These are phyloP conservation scores for Fusarium nelsonii DNA, from an alignment of 2,329 filamentous ascomycete species.

Conservation along the genomic window DNA sequence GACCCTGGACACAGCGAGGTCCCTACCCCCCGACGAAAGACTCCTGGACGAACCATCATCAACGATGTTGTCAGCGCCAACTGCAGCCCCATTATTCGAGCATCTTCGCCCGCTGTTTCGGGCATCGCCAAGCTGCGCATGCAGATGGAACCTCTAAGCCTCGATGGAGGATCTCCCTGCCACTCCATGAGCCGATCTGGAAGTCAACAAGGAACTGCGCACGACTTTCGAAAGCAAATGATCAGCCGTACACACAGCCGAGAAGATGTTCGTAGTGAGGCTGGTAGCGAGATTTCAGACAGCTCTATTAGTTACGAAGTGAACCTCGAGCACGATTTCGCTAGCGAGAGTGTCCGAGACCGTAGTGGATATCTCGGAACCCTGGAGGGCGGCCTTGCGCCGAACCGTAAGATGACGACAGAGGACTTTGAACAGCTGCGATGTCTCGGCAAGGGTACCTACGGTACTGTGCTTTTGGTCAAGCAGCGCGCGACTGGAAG, in stretches of 20 bases:
- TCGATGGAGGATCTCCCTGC: slow-evolving; percentile 68
- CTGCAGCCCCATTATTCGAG: slow-evolving; percentile 71
- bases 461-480: slow-evolving; percentile 93
- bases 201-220: slow-evolving; percentile 52
- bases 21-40: slow-evolving; percentile 55
- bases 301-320: slow-evolving; percentile 84
- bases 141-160: slow-evolving; percentile 81
- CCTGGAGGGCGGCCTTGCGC: slow-evolving; percentile 66
- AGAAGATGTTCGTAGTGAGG: slow-evolving; percentile 66
- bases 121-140: slow-evolving; percentile 87
- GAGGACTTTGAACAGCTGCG: slow-evolving; percentile 91
- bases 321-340: slow-evolving; percentile 84
- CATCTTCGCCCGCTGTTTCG: slow-evolving; percentile 68
- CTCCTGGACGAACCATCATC: slow-evolving; percentile 57
- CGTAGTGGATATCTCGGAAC: slow-evolving; percentile 59
- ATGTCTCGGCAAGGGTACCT: slow-evolving; percentile 95
- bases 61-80: slow-evolving; percentile 72
- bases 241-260: slow-evolving; percentile 68
- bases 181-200: slow-evolving; percentile 68
- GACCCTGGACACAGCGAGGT: slow-evolving; percentile 60
- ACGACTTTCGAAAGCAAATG: slow-evolving; percentile 64
- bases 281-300: slow-evolving; percentile 73
- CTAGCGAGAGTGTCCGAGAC: slow-evolving; percentile 72
- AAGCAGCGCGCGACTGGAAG: slow-evolving; percentile 89
- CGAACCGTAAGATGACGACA: slow-evolving; percentile 86